Base-by-base conservation (phyloP, 805 yeast species). In the Kluyveromyces starmeri region DNA sequence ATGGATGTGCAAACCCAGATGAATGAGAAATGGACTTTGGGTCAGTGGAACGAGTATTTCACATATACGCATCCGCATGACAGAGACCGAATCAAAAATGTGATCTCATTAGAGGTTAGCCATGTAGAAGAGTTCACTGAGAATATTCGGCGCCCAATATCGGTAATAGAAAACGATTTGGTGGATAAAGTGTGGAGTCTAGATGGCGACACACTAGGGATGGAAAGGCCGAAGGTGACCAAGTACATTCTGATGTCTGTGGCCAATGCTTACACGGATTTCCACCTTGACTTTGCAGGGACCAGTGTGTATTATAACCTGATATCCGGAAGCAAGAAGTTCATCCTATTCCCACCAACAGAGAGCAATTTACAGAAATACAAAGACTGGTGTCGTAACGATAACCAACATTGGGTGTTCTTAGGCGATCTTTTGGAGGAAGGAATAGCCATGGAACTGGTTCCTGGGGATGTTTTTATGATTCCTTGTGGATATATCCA, bases 401-500 rank as follows among this genome's bases (percentile, higher is more conserved):
- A 72, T 10, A 26, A 45, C 14, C 92, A 83, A 46, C 70, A 73
- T 41, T 62, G 67, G 9, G 55, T 63, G 7, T 84, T 89, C 73
- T 72, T 81, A 41, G 80, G 79, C 0, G 78, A 75, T 32, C 55
- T 71, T 37, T 36, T 59, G 16, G 61, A 61, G 23, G 53, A 56
- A 6, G 83, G 85, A 13, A 61, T 75, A 32, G 70, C 71, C 34
- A 75, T 78, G 12, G 65, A 67, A 6, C 48, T 81, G 14, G 35
- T 44, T 1, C 58, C 72, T 1, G 94, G 94, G 1, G 95, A 86
- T 48, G 65, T 85, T 17, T 68, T 86, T 58, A 65, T 85, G 10
- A 78, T 86, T 13, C 96, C 96, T 3, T 76, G 92, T 27, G 95
- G 95, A 0, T 86, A 95, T 94, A 85, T 86, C 32, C 96, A 86